phyloP scores from a whole-genome alignment of 2,329 filamentous ascomycete species.

The Purpureocillium takamizusanense region DNA sequence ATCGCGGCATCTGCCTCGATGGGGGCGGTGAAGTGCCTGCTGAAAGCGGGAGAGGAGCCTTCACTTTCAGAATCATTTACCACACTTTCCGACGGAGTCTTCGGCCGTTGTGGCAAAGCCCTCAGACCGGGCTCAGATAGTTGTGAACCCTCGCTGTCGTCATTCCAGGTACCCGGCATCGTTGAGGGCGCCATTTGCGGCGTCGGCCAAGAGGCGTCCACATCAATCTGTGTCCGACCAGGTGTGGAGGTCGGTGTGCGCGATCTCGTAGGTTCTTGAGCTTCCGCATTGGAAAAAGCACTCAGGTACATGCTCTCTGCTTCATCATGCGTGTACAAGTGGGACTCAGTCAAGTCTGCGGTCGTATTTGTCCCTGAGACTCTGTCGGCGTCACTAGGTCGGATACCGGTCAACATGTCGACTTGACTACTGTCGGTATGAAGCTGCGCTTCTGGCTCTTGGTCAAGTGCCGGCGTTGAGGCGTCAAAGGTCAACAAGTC shows the following conservation, averaged over 20 bases:
- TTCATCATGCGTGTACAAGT: conserved; percentile 68
- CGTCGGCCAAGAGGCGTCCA: not conserved
- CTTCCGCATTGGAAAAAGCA: conserved; percentile 45
- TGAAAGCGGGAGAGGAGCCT: conserved; percentile 19
- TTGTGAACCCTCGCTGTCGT: conserved; percentile 18
- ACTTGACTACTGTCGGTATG: no score
- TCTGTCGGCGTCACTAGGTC: no score
- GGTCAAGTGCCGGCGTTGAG: not conserved
- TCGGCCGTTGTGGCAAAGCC: no score
- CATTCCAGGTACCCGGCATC: conserved; percentile 47
- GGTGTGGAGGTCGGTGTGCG: no score
- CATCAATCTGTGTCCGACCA: no score
- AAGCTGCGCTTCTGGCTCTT: not conserved
- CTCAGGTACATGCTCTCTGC: conserved; percentile 86
- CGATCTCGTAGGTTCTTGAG: conserved; percentile 11
- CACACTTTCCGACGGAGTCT: not conserved
- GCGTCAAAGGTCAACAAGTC: not conserved
- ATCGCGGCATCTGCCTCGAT: not conserved
- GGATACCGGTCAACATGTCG: no score
- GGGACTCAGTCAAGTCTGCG: conserved; percentile 54
- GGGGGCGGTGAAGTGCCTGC: conserved; percentile 10
- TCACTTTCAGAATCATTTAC: conserved; percentile 12
- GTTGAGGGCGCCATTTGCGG: conserved; percentile 4
- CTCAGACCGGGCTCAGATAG: conserved; percentile 1
- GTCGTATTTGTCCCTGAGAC: conserved; percentile 7